phyloP scores from a whole-genome alignment of 352 stramenopile species.

The Phytophthora vignae region DNA sequence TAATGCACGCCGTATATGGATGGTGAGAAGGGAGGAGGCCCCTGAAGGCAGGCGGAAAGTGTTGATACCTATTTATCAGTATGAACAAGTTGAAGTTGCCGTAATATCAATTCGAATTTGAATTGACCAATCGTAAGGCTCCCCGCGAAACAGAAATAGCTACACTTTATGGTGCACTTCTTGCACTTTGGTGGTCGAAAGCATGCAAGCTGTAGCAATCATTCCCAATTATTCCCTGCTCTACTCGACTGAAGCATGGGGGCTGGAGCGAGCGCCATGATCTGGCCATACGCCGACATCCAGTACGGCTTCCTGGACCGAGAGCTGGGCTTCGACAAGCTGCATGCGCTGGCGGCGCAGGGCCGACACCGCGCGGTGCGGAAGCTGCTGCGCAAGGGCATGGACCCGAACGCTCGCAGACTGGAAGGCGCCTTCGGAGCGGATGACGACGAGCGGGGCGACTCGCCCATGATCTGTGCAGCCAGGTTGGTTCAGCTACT shows the following conservation, averaged over 20 bases:
- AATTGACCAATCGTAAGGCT: constrained; percentile 16
- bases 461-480: constrained; percentile 69
- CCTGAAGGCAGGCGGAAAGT: not conserved
- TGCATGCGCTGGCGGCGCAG: constrained; percentile 59
- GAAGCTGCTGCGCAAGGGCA: constrained; percentile 58
- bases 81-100: not conserved
- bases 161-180: constrained; percentile 7
- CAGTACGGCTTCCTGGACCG: constrained; percentile 64
- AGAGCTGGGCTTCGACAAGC: constrained; percentile 59
- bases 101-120: constrained; percentile 9
- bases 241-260: constrained; percentile 42
- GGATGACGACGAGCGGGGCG: constrained; percentile 56
- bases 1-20: constrained; percentile 13
- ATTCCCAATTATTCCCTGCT: no score
- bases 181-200: not conserved
- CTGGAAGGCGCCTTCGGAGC: constrained; percentile 42
- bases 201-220: no score
- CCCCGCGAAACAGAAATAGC: constrained; percentile 20
- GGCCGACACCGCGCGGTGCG: constrained; percentile 51
- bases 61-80: constrained; percentile 19
- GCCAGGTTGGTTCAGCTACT: constrained; percentile 40
- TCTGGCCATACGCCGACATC: constrained; percentile 64
- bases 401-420: constrained; percentile 62
- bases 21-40: constrained; percentile 8
- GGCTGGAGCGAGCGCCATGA: constrained; percentile 57